A percentile compares a stretch with the other conserved stretches of the same genome.
These are phyloP conservation scores for Biscutella auriculata DNA, from an alignment of 441 rosid genomes.

Conservation along the genomic window DNA sequence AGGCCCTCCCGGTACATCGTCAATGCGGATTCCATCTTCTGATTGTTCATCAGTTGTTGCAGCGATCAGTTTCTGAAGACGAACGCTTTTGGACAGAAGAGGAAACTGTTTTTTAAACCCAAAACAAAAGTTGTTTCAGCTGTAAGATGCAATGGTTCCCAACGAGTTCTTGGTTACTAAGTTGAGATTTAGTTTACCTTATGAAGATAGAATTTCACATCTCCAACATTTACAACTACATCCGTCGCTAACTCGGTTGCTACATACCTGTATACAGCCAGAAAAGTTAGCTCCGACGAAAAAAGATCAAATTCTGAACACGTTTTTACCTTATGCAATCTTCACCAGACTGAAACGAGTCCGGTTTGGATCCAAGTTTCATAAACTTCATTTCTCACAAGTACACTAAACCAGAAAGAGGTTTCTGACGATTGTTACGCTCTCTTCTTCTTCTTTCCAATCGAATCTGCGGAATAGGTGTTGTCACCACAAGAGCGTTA, in stretches of 20 bases:
- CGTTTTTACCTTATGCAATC: constrained; percentile 52
- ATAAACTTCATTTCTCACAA: constrained; percentile 72
- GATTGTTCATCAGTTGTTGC: constrained; percentile 20
- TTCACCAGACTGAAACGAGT: constrained; percentile 65
- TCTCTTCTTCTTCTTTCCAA: constrained; percentile 9
- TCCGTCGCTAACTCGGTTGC: constrained; percentile 51
- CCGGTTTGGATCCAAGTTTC: constrained; percentile 98
- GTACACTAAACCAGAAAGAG: neutral
- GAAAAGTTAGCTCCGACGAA: neutral
- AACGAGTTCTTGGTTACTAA: neutral
- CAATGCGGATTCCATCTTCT: constrained; percentile 35
- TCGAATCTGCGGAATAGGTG: neutral
- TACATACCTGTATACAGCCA: constrained; percentile 34
- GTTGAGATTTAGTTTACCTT: constrained; percentile 28
- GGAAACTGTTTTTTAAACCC: constrained; percentile 34
- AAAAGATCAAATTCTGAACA: neutral
- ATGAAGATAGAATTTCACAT: constrained; percentile 48
- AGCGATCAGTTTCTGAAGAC: constrained; percentile 39
- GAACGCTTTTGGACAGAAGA: constrained; percentile 47
- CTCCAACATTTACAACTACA: constrained; percentile 36
- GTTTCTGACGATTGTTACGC: neutral
- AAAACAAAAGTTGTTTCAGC: neutral
- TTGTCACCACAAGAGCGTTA: too few species aligned
- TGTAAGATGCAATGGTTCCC: neutral
- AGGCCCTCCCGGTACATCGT: constrained; percentile 51